Percentiles rank a stretch among this genome's conserved stretches.
Conservation (phyloP, 371 early-diverging fungal species). For the Mucor indicus region DNA sequence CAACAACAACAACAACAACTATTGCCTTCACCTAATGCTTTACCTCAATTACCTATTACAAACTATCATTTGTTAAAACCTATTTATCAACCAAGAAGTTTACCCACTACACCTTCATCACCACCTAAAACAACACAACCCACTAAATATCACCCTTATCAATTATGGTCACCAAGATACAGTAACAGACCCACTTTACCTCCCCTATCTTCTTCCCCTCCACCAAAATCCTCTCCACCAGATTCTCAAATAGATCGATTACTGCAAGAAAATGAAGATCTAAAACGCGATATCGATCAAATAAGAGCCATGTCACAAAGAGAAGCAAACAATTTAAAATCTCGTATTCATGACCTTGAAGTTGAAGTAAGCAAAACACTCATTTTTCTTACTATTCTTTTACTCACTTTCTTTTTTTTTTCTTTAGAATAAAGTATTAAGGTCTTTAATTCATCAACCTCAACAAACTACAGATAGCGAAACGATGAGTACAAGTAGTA, state of each 20-base stretch:
- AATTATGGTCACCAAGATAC: neutral
- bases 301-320: slow-evolving; percentile 17
- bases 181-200: too few species aligned
- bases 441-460: slow-evolving; percentile 32
- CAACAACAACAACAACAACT: slow-evolving; percentile 2
- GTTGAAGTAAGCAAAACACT: slow-evolving; percentile 19
- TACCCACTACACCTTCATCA: slow-evolving; percentile 22
- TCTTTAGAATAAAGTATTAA: slow-evolving; percentile 28
- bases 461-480: too few species aligned
- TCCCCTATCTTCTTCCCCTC: neutral
- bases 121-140: slow-evolving; percentile 4
- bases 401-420: neutral
- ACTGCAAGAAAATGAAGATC: slow-evolving; percentile 19
- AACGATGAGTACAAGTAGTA: too few species aligned
- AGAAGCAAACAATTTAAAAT: slow-evolving; percentile 13
- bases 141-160: neutral
- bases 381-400: neutral
- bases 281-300: slow-evolving; percentile 22
- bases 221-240: slow-evolving; percentile 2
- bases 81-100: slow-evolving; percentile 14
- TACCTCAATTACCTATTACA: slow-evolving; percentile 20
- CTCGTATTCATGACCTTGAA: slow-evolving; percentile 29
- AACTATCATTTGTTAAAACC: slow-evolving; percentile 16
- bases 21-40: slow-evolving; percentile 26
- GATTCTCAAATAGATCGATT: slow-evolving; percentile 11